Percentiles rank a stretch among this genome's conserved stretches.
Conservation (phyloP, 2,329 filamentous ascomycete species). For the Alternaria novae-zelandiae region DNA sequence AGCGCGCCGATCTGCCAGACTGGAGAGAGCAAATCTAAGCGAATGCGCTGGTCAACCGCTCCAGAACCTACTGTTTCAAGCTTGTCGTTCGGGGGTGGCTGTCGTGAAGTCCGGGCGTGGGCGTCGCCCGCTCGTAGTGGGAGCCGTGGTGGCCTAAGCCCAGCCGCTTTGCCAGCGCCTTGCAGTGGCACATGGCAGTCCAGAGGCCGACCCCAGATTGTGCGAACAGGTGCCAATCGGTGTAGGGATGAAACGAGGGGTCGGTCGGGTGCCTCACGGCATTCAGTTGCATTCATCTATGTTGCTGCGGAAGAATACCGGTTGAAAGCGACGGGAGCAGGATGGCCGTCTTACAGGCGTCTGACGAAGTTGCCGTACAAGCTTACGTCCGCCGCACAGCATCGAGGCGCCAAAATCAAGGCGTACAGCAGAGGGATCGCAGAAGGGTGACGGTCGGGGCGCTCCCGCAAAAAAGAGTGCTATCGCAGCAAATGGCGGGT, state of each 20-base stretch:
- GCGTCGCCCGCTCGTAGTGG: constrained; percentile 1
- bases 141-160: constrained; percentile 1
- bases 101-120: constrained; percentile 10
- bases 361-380: constrained; percentile 3
- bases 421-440: constrained; percentile 6
- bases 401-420: constrained; percentile 4
- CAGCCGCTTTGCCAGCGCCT: constrained; percentile 1
- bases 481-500: constrained; percentile 12
- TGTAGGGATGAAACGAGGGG: constrained; percentile 29
- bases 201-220: constrained; percentile 17
- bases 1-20: constrained; percentile 7
- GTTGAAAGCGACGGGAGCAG: constrained; percentile 32
- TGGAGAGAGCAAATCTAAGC: constrained; percentile 3
- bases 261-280: constrained; percentile 13
- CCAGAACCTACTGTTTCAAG: constrained; percentile 4
- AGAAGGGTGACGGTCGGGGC: background rate
- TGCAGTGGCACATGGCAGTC: constrained; percentile 2
- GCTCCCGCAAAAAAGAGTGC: background rate
- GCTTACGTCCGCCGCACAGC: background rate
- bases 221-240: constrained; percentile 23
- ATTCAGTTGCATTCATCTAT: constrained; percentile 28
- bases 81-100: constrained; percentile 12
- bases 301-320: constrained; percentile 36
- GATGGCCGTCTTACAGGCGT: constrained; percentile 10
- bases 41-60: background rate